Conservation (phyloP, 2,329 filamentous ascomycete genomes). For the Calcarisporium arbuscula region DNA sequence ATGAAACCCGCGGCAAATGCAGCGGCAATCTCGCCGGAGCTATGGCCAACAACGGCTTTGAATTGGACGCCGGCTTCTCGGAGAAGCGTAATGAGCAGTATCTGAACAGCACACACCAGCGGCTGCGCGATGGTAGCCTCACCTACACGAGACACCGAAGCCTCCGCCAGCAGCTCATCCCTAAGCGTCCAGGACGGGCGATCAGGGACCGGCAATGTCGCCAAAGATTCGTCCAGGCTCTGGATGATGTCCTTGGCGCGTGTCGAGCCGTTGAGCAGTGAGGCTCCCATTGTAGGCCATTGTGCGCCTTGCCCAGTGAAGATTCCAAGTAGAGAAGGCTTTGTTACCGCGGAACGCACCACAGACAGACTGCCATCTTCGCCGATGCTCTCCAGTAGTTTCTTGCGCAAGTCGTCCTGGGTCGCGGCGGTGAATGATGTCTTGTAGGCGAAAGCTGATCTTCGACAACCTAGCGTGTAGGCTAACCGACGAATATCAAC, state of each 20-base stretch:
- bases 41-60: slow-evolving; percentile 36
- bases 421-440: not conserved
- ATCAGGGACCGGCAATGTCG: slow-evolving; percentile 7
- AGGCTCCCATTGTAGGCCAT: slow-evolving; percentile 18
- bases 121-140: slow-evolving; percentile 21
- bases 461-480: not conserved
- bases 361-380: not conserved
- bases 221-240: not conserved
- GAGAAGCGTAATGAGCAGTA: slow-evolving; percentile 18
- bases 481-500: not conserved
- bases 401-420: no score
- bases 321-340: slow-evolving; percentile 8
- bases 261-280: slow-evolving; percentile 11
- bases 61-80: slow-evolving; percentile 23
- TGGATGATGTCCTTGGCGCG: not conserved
- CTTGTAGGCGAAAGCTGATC: not conserved
- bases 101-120: slow-evolving; percentile 19
- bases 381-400: no score
- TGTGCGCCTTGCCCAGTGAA: slow-evolving; percentile 28
- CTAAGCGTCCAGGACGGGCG: slow-evolving; percentile 15
- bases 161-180: not conserved
- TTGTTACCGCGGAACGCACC: not conserved
- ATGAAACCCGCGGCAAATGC: slow-evolving; percentile 41
- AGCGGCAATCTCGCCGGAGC: slow-evolving; percentile 41
- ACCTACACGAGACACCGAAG: slow-evolving; percentile 10